These are phyloP conservation scores for Deinandra increscens DNA, from an alignment of 129 eudicot species.

Conservation along the genomic window DNA sequence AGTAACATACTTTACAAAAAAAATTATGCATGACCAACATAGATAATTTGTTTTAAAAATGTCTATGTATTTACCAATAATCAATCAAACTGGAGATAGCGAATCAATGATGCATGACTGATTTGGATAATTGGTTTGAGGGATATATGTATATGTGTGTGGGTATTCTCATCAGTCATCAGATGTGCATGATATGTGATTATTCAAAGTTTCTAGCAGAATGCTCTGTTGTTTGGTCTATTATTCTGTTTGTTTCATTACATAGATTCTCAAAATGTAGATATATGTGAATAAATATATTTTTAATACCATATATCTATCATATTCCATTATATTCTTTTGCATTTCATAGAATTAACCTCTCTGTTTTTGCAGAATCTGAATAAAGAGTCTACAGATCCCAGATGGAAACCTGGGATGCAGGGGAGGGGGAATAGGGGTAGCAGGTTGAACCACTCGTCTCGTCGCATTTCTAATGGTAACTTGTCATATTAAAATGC, in stretches of 20 bases:
- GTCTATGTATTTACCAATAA: neutral
- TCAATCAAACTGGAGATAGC: neutral
- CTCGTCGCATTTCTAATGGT: conserved; percentile 52
- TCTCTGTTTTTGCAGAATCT: conserved; percentile 36
- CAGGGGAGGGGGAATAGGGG: conserved; percentile 63
- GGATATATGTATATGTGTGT: neutral
- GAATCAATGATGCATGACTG: neutral
- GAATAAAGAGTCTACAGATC: conserved; percentile 58
- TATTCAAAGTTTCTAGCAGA: conserved; percentile 2
- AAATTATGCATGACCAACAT: neutral
- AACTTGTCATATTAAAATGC: conserved; percentile 11
- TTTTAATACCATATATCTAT: neutral
- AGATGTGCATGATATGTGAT: neutral
- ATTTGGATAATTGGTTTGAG: neutral
- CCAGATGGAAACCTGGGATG: conserved; percentile 59
- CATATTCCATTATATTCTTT: neutral
- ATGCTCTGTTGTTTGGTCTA: neutral
- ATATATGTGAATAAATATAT: neutral
- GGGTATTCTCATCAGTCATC: neutral
- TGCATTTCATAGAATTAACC: neutral
- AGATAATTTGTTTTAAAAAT: neutral
- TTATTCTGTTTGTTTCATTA: neutral
- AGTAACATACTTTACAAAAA: neutral
- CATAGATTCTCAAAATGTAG: neutral
- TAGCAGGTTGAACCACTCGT: conserved; percentile 46